Conservation (phyloP, 208 protist species). For the Tritrichomonas musculus region DNA sequence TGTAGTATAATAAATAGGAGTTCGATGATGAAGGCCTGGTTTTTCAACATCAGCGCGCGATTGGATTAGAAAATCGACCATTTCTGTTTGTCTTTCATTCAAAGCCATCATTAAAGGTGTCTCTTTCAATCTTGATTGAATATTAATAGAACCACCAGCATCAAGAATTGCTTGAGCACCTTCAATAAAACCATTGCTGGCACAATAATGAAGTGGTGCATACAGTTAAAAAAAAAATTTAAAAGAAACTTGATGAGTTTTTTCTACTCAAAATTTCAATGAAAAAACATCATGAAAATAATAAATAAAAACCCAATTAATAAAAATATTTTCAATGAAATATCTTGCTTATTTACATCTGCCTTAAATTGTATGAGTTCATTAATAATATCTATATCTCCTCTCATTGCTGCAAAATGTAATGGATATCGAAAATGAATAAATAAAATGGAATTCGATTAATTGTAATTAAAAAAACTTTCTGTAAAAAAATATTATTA, state of each 20-base stretch:
- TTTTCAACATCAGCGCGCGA: background rate
- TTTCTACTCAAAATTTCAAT: no score
- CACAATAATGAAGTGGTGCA: background rate
- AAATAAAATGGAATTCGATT: background rate
- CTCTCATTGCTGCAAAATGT: conserved; percentile 1
- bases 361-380: background rate
- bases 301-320: background rate
- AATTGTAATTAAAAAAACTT: conserved; percentile 19
- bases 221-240: background rate
- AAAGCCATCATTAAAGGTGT: background rate
- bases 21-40: background rate
- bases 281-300: background rate
- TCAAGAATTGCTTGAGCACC: background rate
- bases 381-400: background rate
- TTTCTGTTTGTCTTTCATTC: background rate
- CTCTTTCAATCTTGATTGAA: background rate
- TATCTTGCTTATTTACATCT: conserved; percentile 7
- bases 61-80: background rate
- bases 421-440: background rate
- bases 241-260: no score
- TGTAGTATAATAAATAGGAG: background rate
- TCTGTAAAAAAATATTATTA: background rate
- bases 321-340: background rate
- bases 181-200: background rate
- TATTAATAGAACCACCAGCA: background rate